Base-by-base conservation (phyloP, 2,329 filamentous ascomycete species). In the Sporothrix globosa region DNA sequence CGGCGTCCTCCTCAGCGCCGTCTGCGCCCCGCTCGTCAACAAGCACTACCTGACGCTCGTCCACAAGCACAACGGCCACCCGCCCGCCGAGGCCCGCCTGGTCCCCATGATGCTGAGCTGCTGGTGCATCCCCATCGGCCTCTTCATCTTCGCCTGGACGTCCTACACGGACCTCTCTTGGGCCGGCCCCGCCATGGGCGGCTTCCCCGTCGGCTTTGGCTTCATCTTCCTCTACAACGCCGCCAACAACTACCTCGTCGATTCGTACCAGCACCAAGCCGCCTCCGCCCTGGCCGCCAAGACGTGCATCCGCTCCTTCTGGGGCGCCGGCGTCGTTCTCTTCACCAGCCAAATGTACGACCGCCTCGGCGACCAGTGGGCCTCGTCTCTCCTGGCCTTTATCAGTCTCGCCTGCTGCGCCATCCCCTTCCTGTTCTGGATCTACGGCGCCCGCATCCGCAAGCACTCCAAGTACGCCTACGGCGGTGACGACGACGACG, bases 221-320 rank as follows among this genome's bases (percentile, higher is more conserved):
- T 92, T 93, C 82, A 92, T 93, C 79, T 93, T 93, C 83, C 83
- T 94, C 30, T 94, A 93, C 83, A 93, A 93, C 82, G 85, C 90
- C 11, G 89, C 89, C 75, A 92, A 91, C 80, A 91, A 91, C 81
- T 92, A 92, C 80, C 85, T 91, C 39, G 86, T 88, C 77, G 86
- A 88, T 78, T 85, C 84, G 19, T 88, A 87, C 80, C 85, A 87
- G 79, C 84, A 87, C 80, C 91, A 94, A 79, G 92, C 92, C 0
- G 92, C 92, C 1, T 93, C 90, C 0, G 92, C 91, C 0, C 85
- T 95, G 3, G 92, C 92, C 0, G 91, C 92, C 52, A 95, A 95
- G 83, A 95, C 92, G 0, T 94, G 88, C 77, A 83, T 95, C 71
- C 87, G 92, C 30, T 91, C 87, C 19, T 91, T 94, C 81, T 96